These are phyloP conservation scores for Cladosporium oxysporum DNA, from an alignment of 2,329 filamentous ascomycete species.

Conservation along the genomic window DNA sequence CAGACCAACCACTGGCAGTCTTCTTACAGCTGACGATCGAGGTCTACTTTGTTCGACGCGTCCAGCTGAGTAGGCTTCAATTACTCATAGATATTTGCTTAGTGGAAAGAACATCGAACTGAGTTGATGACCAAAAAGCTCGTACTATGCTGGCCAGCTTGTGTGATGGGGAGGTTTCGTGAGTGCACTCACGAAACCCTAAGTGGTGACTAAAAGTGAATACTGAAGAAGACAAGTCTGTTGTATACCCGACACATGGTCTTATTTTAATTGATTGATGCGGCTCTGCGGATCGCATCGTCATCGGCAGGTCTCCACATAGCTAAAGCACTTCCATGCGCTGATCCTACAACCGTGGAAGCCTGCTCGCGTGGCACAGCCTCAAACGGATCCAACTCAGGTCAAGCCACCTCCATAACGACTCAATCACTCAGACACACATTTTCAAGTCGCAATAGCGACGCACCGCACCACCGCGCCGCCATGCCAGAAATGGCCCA, in stretches of 20 bases:
- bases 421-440: background rate
- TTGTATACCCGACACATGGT: background rate
- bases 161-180: background rate
- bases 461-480: background rate
- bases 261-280: background rate
- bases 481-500: conserved; percentile 19
- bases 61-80: background rate
- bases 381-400: background rate
- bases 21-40: background rate
- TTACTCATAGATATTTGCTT: background rate
- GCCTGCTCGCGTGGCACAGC: background rate
- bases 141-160: background rate
- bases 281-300: background rate
- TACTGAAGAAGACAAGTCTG: background rate
- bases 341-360: background rate
- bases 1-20: background rate
- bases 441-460: background rate
- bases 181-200: background rate
- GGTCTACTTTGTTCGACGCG: background rate
- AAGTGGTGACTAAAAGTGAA: background rate
- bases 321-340: too few species aligned
- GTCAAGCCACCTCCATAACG: background rate
- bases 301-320: background rate
- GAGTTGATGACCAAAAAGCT: background rate
- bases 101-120: background rate